These are phyloP conservation scores for Echites panduratus DNA, from an alignment of 257 asterid species.

Conservation along the genomic window DNA sequence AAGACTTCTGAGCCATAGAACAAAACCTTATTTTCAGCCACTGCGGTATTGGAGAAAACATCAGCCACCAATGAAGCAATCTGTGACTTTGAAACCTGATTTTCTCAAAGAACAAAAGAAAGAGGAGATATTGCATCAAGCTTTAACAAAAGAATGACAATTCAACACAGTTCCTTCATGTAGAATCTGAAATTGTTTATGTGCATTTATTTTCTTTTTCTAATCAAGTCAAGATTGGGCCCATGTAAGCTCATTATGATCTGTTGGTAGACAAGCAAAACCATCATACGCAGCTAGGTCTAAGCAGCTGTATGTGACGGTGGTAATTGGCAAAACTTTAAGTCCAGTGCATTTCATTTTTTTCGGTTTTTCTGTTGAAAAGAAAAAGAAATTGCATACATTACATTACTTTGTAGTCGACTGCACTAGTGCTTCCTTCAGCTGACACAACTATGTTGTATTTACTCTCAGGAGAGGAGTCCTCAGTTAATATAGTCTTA, in stretches of 20 bases:
- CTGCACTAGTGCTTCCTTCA: slow-evolving; percentile 56
- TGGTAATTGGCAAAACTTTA: no score
- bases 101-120: neutral
- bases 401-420: slow-evolving; percentile 98
- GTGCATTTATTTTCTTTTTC: neutral
- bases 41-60: slow-evolving; percentile 73
- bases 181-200: neutral
- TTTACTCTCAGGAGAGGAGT: slow-evolving; percentile 69
- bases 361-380: slow-evolving; percentile 1
- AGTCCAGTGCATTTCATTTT: neutral
- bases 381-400: slow-evolving; percentile 59
- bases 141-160: neutral
- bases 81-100: slow-evolving; percentile 66
- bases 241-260: neutral
- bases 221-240: neutral
- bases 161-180: neutral
- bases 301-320: neutral
- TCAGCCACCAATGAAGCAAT: slow-evolving; percentile 86
- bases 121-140: neutral
- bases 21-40: slow-evolving; percentile 82
- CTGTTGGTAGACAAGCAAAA: neutral
- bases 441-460: slow-evolving; percentile 65
- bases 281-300: neutral
- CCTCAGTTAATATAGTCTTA: slow-evolving; percentile 66
- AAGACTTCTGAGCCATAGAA: neutral